Percentiles rank a stretch among this genome's conserved stretches.
These are phyloP conservation scores for Erythrophleum fordii DNA, from an alignment of 306 rosid genomes.

Conservation along the genomic window DNA sequence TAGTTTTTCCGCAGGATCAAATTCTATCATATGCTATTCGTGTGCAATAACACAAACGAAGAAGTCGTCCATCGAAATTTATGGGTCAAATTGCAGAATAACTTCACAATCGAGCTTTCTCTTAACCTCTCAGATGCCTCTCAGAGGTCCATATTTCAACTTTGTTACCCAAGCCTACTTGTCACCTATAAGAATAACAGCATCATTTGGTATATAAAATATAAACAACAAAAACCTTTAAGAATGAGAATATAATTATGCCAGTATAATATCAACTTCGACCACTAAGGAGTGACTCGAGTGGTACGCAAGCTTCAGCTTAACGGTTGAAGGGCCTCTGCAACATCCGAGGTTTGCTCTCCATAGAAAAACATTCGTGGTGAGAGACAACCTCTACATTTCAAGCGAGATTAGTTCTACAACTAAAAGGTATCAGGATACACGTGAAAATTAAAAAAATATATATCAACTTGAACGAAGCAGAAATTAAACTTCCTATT, in stretches of 20 bases:
- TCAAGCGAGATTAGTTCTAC: too few species aligned
- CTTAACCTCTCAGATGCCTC: background rate
- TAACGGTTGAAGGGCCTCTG: too few species aligned
- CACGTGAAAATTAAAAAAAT: too few species aligned
- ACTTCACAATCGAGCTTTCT: background rate
- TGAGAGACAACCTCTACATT: too few species aligned
- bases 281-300: too few species aligned
- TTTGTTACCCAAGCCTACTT: background rate
- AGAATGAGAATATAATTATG: background rate
- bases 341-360: too few species aligned
- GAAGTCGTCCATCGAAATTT: constrained; percentile 11
- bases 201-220: background rate
- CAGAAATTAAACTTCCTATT: background rate
- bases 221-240: constrained; percentile 14
- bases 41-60: background rate
- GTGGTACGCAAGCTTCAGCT: too few species aligned
- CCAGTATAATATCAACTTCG: too few species aligned
- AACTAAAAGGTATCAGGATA: too few species aligned
- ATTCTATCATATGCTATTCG: background rate
- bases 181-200: background rate
- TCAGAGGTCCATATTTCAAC: background rate
- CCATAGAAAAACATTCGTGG: too few species aligned
- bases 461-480: background rate
- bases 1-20: background rate
- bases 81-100: background rate